These are phyloP conservation scores for Saccharum hybrid DNA, from an alignment of 202 grass and related monocot genomes.

Conservation along the genomic window DNA sequence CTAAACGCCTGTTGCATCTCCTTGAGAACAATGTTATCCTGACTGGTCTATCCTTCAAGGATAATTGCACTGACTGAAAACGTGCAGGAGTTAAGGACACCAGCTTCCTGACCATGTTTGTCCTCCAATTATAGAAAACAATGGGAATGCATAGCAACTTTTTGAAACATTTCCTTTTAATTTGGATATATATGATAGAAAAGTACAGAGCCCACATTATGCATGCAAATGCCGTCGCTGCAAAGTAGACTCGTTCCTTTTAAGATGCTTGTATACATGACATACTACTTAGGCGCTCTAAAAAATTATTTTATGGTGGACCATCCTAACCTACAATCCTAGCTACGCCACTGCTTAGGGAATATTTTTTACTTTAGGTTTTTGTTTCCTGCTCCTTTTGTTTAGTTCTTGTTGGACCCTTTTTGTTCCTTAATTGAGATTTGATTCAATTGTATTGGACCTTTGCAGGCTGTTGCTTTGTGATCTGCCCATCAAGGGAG, in stretches of 20 bases:
- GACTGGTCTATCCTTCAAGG: conserved; percentile 71
- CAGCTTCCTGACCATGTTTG: conserved; percentile 36
- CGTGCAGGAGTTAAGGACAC: conserved; percentile 71
- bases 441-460: conserved; percentile 37
- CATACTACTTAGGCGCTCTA: too few species aligned
- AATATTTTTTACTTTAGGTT: not conserved
- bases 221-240: too few species aligned
- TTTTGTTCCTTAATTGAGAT: conserved; percentile 46
- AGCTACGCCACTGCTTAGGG: not conserved
- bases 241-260: too few species aligned
- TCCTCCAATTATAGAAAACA: conserved; percentile 8
- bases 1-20: conserved; percentile 95
- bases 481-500: conserved; percentile 89
- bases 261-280: too few species aligned
- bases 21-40: conserved; percentile 90
- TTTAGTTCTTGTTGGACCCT: conserved; percentile 21
- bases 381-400: not conserved
- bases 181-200: not conserved
- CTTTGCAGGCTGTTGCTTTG: conserved; percentile 89
- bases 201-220: not conserved
- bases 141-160: not conserved
- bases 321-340: too few species aligned
- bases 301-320: too few species aligned
- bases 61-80: conserved; percentile 75
- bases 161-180: not conserved